These are phyloP conservation scores for Mixia osmundae DNA, from an alignment of 1,284 basidiomycete genomes.

Conservation along the genomic window DNA sequence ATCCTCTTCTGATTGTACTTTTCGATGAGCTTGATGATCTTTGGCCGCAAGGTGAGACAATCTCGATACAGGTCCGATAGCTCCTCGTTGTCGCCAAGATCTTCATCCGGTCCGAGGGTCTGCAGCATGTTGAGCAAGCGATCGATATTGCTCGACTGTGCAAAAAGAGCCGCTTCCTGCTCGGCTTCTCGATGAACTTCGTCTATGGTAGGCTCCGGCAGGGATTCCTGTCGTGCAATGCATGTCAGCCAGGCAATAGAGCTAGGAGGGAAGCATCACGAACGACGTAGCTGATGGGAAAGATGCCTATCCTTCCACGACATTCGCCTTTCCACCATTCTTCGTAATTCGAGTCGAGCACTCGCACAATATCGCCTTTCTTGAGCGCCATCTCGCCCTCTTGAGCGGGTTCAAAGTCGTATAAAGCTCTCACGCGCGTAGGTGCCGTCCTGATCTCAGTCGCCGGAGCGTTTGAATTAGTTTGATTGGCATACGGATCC, in stretches of 20 bases:
- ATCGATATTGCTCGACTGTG: slow-evolving; percentile 68
- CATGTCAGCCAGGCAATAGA: slow-evolving; percentile 2
- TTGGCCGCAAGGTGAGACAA: slow-evolving; percentile 67
- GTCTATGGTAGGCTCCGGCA: slow-evolving; percentile 58
- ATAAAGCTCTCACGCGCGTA: slow-evolving; percentile 69
- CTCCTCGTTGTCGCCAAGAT: slow-evolving; percentile 49
- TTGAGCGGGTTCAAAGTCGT: slow-evolving; percentile 71
- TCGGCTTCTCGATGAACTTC: slow-evolving; percentile 58
- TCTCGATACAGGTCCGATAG: slow-evolving; percentile 64
- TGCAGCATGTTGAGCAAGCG: slow-evolving; percentile 44
- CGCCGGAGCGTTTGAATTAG: slow-evolving; percentile 2
- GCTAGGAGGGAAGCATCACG: slow-evolving; percentile 21
- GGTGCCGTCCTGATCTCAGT: slow-evolving; percentile 8
- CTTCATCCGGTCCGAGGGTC: slow-evolving; percentile 39
- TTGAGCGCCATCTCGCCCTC: slow-evolving; percentile 79
- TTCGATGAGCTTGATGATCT: slow-evolving; percentile 88
- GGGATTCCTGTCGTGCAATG: slow-evolving; percentile 40
- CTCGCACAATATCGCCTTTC: slow-evolving; percentile 85
- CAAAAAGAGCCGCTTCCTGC: slow-evolving; percentile 65
- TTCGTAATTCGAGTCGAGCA: slow-evolving; percentile 80
- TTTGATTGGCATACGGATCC: not conserved
- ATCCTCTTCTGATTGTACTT: slow-evolving; percentile 83
- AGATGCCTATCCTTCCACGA: slow-evolving; percentile 81
- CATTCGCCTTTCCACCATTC: slow-evolving; percentile 97
- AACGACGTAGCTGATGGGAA: slow-evolving; percentile 92